These are phyloP conservation scores for Tetrahymena elliotti DNA, from an alignment of 73 alveolate genomes.

Conservation along the genomic window DNA sequence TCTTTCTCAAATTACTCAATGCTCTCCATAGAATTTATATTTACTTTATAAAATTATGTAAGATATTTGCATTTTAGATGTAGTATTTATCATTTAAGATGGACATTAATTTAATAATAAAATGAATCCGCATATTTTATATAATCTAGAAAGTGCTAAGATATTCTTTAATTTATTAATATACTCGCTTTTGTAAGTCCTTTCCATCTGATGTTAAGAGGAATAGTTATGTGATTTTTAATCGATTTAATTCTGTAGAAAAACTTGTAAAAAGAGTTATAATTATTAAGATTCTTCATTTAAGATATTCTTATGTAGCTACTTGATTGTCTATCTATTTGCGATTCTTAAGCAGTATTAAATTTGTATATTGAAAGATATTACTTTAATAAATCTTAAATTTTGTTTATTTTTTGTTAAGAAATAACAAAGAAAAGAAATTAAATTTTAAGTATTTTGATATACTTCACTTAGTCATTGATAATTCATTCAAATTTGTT, in stretches of 20 bases:
- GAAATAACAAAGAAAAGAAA: not conserved
- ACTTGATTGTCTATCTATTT: not conserved
- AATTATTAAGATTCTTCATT: not conserved
- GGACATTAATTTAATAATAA: not conserved
- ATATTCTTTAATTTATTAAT: not conserved
- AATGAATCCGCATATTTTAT: not conserved
- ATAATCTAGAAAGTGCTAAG: not conserved
- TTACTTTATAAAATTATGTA: not conserved
- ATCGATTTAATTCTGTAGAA: not conserved
- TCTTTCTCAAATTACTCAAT: not conserved
- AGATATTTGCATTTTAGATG: not conserved
- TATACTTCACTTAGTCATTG: not conserved
- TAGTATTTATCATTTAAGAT: too few relatives aligned
- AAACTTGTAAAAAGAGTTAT: not conserved
- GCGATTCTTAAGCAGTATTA: not conserved
- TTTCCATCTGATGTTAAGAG: not conserved
- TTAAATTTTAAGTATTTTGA: not conserved
- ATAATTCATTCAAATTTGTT: too few relatives aligned
- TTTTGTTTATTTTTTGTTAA: not conserved
- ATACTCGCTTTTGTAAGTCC: not conserved
- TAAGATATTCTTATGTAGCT: not conserved
- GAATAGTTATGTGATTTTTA: not conserved
- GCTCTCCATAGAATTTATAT: not conserved
- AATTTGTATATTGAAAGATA: not conserved
- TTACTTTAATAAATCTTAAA: not conserved